Evolutionary conservation across 139 green algal genomes (phyloP), one percentile per base, ranked within the genome.

Genomic region (Desmodesmus armatus): DNA sequence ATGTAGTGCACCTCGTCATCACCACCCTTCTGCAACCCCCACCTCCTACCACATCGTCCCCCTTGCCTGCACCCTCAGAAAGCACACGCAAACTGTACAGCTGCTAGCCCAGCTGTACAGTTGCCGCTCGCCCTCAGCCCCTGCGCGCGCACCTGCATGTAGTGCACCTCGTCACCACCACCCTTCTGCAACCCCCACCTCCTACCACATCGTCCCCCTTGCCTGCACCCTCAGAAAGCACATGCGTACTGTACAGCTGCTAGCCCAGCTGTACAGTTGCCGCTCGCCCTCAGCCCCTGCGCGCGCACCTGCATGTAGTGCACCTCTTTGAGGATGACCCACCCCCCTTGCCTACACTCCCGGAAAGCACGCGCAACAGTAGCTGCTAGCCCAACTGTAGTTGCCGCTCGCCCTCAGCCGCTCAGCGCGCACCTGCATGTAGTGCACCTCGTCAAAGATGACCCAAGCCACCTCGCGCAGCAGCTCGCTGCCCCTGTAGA

Each of bases 1-100:
- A 99, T 96, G 92, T 99, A 99, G 90, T 99, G 96, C 37, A 99
- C 94, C 91, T 99, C 98, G 78, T 99, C 98, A 88, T 98, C 99
- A 6, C 99, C 88, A 23, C 99, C 95, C 95, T n/a, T n/a, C n/a
- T n/a, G n/a, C n/a, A n/a, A n/a, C n/a, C n/a, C n/a, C n/a, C n/a
- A n/a, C n/a, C n/a, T n/a, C n/a, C n/a, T n/a, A n/a, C n/a, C n/a
- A n/a, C n/a, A n/a, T n/a, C n/a, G n/a, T n/a, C n/a, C n/a, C n/a
- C n/a, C n/a, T n/a, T n/a, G n/a, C n/a, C n/a, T n/a, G n/a, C n/a
- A n/a, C n/a, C n/a, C n/a, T n/a, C n/a, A n/a, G n/a, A n/a, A n/a
- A n/a, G n/a, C n/a, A n/a, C n/a, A n/a, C n/a, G n/a, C n/a, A n/a
- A n/a, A n/a, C n/a, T n/a, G n/a, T n/a, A n/a, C n/a, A n/a, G n/a